Percentiles rank a stretch among this genome's conserved stretches.
Evolutionary conservation across 257 asterid genomes (phyloP).

Genomic region (Nicotiana sylvestris): DNA sequence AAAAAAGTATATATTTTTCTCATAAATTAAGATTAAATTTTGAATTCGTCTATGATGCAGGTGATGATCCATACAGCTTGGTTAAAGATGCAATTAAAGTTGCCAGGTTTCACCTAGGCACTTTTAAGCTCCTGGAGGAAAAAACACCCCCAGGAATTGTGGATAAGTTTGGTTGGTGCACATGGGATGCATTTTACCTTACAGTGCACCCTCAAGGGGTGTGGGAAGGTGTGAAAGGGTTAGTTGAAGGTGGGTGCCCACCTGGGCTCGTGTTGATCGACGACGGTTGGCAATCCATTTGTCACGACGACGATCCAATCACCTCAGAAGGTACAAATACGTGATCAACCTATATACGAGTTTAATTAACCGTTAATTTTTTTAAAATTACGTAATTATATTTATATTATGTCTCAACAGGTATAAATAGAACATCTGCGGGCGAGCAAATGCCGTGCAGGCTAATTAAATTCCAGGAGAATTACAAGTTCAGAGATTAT

Average conservation of each 20-base stretch:
- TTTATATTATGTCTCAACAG: background rate
- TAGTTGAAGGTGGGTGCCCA: constrained; percentile 92
- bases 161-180: constrained; percentile 99
- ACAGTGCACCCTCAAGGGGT: constrained; percentile 90
- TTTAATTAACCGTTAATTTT: no score
- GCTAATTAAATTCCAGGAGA: constrained; percentile 66
- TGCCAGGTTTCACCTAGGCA: constrained; percentile 70
- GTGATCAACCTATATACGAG: background rate
- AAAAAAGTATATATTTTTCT: no score
- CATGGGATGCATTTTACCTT: constrained; percentile 96
- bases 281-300: constrained; percentile 95
- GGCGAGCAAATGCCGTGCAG: constrained; percentile 98
- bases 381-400: background rate
- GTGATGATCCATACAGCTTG: constrained; percentile 62
- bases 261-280: constrained; percentile 88
- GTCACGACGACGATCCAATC: constrained; percentile 86
- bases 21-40: background rate
- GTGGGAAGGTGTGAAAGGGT: constrained; percentile 68
- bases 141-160: constrained; percentile 86
- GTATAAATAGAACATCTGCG: constrained; percentile 69
- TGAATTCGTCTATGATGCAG: background rate
- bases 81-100: constrained; percentile 78
- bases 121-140: constrained; percentile 71
- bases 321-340: constrained; percentile 48
- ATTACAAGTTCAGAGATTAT: constrained; percentile 75